Evolutionary conservation across 441 rosid species (phyloP).

Genomic region (Croton setiger): DNA sequence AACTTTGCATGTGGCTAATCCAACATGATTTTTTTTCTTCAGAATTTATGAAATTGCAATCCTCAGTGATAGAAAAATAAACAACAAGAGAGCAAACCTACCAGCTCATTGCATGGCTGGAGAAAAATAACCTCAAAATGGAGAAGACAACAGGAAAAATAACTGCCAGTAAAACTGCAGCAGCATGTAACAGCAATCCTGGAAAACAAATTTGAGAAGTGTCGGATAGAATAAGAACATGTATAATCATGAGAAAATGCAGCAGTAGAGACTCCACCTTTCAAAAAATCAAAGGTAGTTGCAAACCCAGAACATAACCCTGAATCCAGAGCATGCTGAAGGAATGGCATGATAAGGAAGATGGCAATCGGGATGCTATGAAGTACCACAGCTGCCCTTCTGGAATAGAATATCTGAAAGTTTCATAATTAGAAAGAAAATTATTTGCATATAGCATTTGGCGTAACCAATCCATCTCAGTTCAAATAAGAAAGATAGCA

Average conservation of each 20-base stretch:
- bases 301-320: constrained; percentile 46
- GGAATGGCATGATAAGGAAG: constrained; percentile 62
- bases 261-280: constrained; percentile 47
- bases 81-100: constrained; percentile 31
- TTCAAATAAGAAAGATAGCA: constrained; percentile 9
- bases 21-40: background rate
- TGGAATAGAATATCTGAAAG: constrained; percentile 79
- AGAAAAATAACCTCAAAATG: constrained; percentile 62
- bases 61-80: background rate
- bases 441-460: background rate
- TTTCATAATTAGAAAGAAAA: constrained; percentile 25
- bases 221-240: background rate
- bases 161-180: constrained; percentile 66
- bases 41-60: constrained; percentile 3
- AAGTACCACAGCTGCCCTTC: constrained; percentile 60
- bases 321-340: constrained; percentile 45
- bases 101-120: constrained; percentile 89
- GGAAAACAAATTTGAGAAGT: constrained; percentile 21
- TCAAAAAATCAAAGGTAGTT: constrained; percentile 55
- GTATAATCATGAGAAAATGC: constrained; percentile 5
- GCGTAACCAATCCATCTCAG: background rate
- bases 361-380: constrained; percentile 67
- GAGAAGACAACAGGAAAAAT: constrained; percentile 70
- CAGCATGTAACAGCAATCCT: constrained; percentile 70
- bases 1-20: background rate